Conservation (phyloP, 83 land plant genomes). For the Picea abies region DNA sequence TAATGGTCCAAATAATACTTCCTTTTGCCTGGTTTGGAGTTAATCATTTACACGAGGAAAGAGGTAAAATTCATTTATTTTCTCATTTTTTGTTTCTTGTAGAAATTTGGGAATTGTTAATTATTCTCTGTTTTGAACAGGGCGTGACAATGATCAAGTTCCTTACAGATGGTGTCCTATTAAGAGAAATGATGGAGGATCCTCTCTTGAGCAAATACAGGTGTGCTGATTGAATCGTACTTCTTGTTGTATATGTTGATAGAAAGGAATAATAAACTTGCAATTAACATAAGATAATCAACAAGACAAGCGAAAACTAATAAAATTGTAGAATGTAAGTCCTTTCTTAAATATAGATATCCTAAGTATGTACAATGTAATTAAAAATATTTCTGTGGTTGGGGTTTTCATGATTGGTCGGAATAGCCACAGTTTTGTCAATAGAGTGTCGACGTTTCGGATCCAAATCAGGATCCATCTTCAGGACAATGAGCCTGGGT, state of each 20-base stretch:
- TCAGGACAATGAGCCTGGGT: too few species aligned
- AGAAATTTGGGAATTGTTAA: background rate
- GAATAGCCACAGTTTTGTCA: too few species aligned
- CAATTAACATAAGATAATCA: too few species aligned
- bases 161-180: slow-evolving; percentile 93
- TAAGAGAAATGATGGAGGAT: slow-evolving; percentile 99
- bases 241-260: background rate
- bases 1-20: too few species aligned
- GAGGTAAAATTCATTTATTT: background rate
- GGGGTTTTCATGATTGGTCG: too few species aligned
- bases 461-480: too few species aligned
- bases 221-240: slow-evolving; percentile 21
- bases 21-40: too few species aligned
- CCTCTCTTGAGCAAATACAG: slow-evolving; percentile 90
- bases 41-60: too few species aligned
- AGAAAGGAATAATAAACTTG: background rate
- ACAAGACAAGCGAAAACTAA: background rate
- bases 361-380: background rate
- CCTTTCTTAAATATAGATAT: background rate
- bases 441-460: too few species aligned
- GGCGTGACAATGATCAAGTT: slow-evolving; percentile 80
- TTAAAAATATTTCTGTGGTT: too few species aligned
- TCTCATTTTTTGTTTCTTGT: background rate
- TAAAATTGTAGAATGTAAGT: background rate
- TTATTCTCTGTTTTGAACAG: slow-evolving; percentile 24